phyloP scores from a whole-genome alignment of 768 basidiomycete genomes.

The Coprinopsis strossmayeri region DNA sequence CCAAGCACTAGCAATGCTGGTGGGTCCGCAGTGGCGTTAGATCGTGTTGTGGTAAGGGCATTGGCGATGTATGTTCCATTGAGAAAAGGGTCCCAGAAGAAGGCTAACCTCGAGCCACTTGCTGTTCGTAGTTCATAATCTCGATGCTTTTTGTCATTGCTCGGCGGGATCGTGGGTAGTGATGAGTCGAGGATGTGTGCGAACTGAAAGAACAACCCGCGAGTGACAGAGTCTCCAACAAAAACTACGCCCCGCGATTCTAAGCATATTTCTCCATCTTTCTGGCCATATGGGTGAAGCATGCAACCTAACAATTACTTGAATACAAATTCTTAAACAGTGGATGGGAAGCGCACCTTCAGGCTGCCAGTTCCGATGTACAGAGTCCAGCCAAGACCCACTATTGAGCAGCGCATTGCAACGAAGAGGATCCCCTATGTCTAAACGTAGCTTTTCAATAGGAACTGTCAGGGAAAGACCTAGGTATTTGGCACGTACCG shows the following conservation, averaged over 20 bases:
- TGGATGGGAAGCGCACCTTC: conserved; percentile 45
- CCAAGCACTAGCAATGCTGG: conserved; percentile 76
- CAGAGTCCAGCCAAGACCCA: conserved; percentile 74
- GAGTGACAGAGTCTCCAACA: conserved; percentile 79
- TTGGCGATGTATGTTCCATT: conserved; percentile 54
- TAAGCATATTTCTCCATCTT: conserved; percentile 50
- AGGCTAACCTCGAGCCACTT: conserved; percentile 44
- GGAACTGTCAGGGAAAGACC: too few relatives aligned
- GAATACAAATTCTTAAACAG: neutral
- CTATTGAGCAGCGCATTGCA: conserved; percentile 64
- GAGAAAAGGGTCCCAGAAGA: conserved; percentile 86
- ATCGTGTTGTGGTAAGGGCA: conserved; percentile 24
- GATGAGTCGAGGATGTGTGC: conserved; percentile 52
- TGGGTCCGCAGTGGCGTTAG: conserved; percentile 11
- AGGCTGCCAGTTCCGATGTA: conserved; percentile 78
- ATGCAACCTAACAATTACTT: conserved; percentile 61
- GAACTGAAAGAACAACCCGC: conserved; percentile 74
- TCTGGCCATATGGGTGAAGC: conserved; percentile 56
- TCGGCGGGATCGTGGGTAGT: conserved; percentile 43
- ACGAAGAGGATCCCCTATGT: conserved; percentile 64
- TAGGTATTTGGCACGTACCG: too few relatives aligned
- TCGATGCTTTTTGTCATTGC: conserved; percentile 62
- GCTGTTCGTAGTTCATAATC: conserved; percentile 47
- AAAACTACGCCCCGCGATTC: conserved; percentile 61
- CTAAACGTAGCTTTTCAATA: too few relatives aligned